A percentile compares a stretch with the other conserved stretches of the same genome.
phyloP scores from a whole-genome alignment of 192 early-diverging fungal species.

The Spizellomyces punctatus region DNA sequence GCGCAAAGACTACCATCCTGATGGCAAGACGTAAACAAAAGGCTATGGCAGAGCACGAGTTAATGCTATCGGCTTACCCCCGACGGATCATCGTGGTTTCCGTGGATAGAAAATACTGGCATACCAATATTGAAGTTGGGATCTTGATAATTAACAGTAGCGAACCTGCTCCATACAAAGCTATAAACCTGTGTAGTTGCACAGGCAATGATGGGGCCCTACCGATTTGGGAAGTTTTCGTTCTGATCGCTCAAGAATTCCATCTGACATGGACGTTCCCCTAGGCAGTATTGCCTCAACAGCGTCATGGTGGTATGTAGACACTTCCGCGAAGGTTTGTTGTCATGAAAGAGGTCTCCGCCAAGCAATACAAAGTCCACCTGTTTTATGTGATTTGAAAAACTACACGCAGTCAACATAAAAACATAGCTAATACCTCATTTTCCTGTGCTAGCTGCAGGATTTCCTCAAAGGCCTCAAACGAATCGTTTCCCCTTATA shows the following conservation, averaged over 20 bases:
- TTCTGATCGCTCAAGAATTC: constrained; percentile 78
- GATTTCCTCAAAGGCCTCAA: constrained; percentile 88
- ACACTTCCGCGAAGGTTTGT: constrained; percentile 80
- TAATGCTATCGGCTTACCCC: constrained; percentile 46
- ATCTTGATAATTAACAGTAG: constrained; percentile 83
- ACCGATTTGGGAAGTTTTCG: constrained; percentile 68
- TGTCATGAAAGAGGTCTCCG: constrained; percentile 96
- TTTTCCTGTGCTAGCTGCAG: constrained; percentile 67
- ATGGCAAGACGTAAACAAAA: background rate
- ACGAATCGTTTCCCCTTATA: constrained; percentile 80
- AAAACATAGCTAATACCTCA: constrained; percentile 37
- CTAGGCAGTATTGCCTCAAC: constrained; percentile 60
- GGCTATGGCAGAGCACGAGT: background rate
- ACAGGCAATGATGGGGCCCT: background rate
- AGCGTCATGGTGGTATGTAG: constrained; percentile 72
- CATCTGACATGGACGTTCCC: constrained; percentile 63
- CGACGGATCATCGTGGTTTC: constrained; percentile 95
- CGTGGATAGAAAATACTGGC: constrained; percentile 95
- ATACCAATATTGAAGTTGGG: constrained; percentile 82
- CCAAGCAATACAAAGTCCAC: constrained; percentile 93
- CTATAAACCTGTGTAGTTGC: background rate
- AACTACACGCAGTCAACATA: background rate
- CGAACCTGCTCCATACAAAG: constrained; percentile 39
- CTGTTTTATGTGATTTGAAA: constrained; percentile 17
- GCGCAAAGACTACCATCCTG: constrained; percentile 80